Conservation (phyloP, 805 yeast species). For the Phaffomyces thermotolerans region DNA sequence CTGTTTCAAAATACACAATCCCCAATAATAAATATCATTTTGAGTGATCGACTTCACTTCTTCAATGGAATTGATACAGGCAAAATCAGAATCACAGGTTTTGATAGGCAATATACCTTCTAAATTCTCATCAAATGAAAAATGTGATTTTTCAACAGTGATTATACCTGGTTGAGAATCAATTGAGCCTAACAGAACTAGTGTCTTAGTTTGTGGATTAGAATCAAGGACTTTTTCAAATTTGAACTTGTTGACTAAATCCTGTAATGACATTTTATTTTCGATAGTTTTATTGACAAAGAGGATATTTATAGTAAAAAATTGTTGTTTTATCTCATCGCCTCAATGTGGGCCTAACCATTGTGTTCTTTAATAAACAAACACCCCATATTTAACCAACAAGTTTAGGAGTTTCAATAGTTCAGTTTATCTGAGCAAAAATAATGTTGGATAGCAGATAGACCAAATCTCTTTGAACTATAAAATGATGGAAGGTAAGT, state of each 20-base stretch:
- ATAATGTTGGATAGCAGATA: too few species aligned
- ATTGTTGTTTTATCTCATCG: too few species aligned
- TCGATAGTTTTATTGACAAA: too few species aligned
- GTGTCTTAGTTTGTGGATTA: constrained; percentile 60
- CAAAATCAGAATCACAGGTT: constrained; percentile 7
- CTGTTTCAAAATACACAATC: constrained; percentile 44
- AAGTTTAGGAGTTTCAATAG: too few species aligned
- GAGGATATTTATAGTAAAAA: too few species aligned
- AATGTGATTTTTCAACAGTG: constrained; percentile 67
- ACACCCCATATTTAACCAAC: too few species aligned
- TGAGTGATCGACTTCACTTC: constrained; percentile 36
- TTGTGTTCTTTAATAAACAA: too few species aligned
- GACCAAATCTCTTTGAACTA: too few species aligned
- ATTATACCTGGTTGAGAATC: constrained; percentile 57
- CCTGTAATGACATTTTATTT: constrained; percentile 12
- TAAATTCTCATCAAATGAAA: constrained; percentile 29
- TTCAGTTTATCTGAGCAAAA: too few species aligned
- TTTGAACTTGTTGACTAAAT: constrained; percentile 29
- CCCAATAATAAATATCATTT: constrained; percentile 88
- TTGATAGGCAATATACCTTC: constrained; percentile 17
- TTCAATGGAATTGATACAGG: constrained; percentile 18
- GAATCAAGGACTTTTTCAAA: constrained; percentile 41
- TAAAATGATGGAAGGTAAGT: too few species aligned
- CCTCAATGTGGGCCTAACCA: too few species aligned
- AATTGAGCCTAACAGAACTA: constrained; percentile 66